Conservation (phyloP, 1,139 yeast genomes). For the Tardiomyces depauwii region DNA sequence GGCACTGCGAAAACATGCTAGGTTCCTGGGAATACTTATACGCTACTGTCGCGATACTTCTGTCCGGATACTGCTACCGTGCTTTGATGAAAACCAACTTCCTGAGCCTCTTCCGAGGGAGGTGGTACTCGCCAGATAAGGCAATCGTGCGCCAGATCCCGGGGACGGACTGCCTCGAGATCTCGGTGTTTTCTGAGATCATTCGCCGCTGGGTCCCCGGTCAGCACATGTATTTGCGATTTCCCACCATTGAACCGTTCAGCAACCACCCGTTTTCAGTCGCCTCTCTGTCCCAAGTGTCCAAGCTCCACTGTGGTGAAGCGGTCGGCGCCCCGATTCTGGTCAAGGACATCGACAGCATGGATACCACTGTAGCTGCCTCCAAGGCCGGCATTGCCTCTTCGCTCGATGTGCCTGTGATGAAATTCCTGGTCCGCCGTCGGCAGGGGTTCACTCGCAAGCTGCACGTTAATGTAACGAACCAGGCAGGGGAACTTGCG, state of each 20-base stretch:
- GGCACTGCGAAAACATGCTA: conserved; percentile 36
- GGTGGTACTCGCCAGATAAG: conserved; percentile 37
- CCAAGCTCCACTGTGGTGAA: too few species aligned
- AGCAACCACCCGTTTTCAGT: conserved; percentile 59
- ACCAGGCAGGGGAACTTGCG: conserved; percentile 11
- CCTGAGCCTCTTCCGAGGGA: conserved; percentile 32
- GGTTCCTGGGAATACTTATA: conserved; percentile 39
- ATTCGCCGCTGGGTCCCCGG: conserved; percentile 44
- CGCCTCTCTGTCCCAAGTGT: conserved; percentile 26
- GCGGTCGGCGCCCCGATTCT: too few species aligned
- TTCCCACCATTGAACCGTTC: conserved; percentile 34
- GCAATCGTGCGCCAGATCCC: conserved; percentile 28
- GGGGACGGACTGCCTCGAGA: conserved; percentile 31
- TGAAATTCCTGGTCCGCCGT: conserved; percentile 42
- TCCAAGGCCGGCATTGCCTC: too few species aligned
- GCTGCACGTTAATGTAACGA: conserved; percentile 18
- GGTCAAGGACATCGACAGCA: too few species aligned
- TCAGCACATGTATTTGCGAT: conserved; percentile 47
- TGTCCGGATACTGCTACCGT: conserved; percentile 40
- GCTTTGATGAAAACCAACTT: conserved; percentile 37
- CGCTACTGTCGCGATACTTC: conserved; percentile 49
- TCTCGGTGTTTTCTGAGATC: conserved; percentile 30
- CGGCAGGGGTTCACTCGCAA: conserved; percentile 39
- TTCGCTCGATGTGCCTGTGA: conserved; percentile 8
- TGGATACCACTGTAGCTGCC: too few species aligned